These are phyloP conservation scores for Globisporangium iwayamae DNA, from an alignment of 352 stramenopile species.

Conservation along the genomic window DNA sequence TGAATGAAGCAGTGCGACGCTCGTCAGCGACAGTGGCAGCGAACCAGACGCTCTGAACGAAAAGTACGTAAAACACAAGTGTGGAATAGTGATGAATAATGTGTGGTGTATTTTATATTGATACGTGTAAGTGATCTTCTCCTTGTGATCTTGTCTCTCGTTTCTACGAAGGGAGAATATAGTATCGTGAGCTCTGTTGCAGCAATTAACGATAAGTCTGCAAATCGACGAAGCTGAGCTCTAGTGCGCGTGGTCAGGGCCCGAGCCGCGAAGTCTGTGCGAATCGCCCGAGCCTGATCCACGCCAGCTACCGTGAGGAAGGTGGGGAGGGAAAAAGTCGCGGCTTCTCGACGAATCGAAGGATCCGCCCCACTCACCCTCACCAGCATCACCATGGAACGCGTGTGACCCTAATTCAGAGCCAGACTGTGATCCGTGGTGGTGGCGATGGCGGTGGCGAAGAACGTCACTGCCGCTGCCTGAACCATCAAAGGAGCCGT, in stretches of 20 bases:
- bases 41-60: neutral
- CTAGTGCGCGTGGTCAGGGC: neutral
- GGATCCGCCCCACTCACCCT: neutral
- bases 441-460: neutral
- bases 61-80: too few relatives aligned
- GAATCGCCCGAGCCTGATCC: neutral
- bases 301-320: neutral
- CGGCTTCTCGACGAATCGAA: neutral
- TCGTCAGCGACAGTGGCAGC: neutral
- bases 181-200: neutral
- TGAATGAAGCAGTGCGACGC: slow-evolving; percentile 6
- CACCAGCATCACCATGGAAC: neutral
- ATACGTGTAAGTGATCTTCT: neutral
- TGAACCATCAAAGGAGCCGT: neutral
- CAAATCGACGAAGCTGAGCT: neutral
- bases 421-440: neutral
- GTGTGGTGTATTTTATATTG: slow-evolving; percentile 1
- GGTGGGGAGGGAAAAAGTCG: neutral
- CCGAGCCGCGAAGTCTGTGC: slow-evolving; percentile 3
- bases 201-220: too few relatives aligned
- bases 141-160: too few relatives aligned
- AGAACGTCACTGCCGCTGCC: neutral
- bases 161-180: neutral
- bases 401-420: neutral
- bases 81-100: neutral